Percentiles rank a stretch among this genome's conserved stretches.
phyloP scores from a whole-genome alignment of 2,329 filamentous ascomycete genomes.

The Corynespora cassiicola region DNA sequence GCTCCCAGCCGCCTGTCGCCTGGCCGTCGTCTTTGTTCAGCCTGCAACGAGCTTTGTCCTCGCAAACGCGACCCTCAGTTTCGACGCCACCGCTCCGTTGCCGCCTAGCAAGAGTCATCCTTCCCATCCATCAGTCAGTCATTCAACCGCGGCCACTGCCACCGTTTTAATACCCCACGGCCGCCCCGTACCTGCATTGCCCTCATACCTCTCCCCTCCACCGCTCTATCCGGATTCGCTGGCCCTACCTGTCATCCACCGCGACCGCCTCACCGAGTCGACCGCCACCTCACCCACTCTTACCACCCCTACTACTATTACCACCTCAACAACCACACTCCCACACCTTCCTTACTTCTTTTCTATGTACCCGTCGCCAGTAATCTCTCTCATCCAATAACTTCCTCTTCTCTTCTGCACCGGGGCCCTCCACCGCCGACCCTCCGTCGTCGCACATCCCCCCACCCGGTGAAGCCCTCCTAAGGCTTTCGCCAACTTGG shows the following conservation, averaged over 20 bases:
- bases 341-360: slow-evolving; percentile 19
- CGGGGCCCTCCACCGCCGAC: slow-evolving; percentile 25
- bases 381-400: slow-evolving; percentile 32
- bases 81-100: slow-evolving; percentile 23
- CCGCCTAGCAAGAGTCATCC: slow-evolving; percentile 25
- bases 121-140: slow-evolving; percentile 7
- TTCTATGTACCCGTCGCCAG: slow-evolving; percentile 23
- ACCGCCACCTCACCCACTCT: slow-evolving; percentile 22
- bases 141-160: no score
- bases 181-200: slow-evolving; percentile 25
- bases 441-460: no score
- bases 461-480: slow-evolving; percentile 32
- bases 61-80: slow-evolving; percentile 18
- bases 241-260: slow-evolving; percentile 35
- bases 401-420: slow-evolving; percentile 15
- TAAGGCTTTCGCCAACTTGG: slow-evolving; percentile 32
- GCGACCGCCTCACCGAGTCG: slow-evolving; percentile 29
- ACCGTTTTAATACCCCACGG: slow-evolving; percentile 18
- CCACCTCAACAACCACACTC: no score
- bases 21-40: slow-evolving; percentile 15
- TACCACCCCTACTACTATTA: slow-evolving; percentile 15
- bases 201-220: slow-evolving; percentile 11
- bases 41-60: slow-evolving; percentile 24
- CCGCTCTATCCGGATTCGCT: slow-evolving; percentile 22
- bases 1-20: slow-evolving; percentile 36